Evolutionary conservation across 805 yeast species (phyloP).

Genomic region (Pichia ethanolica): DNA sequence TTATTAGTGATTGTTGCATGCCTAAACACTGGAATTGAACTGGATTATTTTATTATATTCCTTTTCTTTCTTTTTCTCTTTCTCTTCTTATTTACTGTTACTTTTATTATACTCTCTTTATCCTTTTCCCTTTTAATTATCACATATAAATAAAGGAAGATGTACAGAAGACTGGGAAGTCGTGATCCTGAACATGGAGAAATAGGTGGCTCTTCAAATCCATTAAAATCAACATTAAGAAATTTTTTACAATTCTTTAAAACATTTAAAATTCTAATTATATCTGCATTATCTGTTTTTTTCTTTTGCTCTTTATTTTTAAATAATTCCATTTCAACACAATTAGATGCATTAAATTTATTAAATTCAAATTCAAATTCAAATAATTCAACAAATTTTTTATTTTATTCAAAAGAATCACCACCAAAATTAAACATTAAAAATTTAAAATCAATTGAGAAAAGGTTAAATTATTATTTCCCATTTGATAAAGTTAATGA

Average conservation of each 20-base stretch:
- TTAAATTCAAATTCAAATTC: slow-evolving; percentile 5
- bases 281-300: background rate
- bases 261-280: background rate
- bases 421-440: slow-evolving; percentile 18
- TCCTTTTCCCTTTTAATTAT: no score
- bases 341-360: slow-evolving; percentile 2
- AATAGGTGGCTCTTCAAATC: background rate
- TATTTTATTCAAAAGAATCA: slow-evolving; percentile 3
- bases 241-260: background rate
- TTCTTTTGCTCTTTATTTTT: slow-evolving; percentile 1
- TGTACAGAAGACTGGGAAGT: slow-evolving; percentile 9
- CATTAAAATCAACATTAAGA: background rate
- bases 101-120: no score
- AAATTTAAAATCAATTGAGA: slow-evolving; percentile 22
- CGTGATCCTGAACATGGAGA: background rate
- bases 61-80: no score
- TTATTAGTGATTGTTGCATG: no score
- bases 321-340: background rate
- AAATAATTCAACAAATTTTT: background rate
- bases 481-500: slow-evolving; percentile 18
- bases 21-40: no score
- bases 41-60: no score
- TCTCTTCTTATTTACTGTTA: no score
- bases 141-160: background rate
- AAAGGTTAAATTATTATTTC: slow-evolving; percentile 18